phyloP scores from a whole-genome alignment of 805 yeast genomes.

The Metschnikowia corniflorae region DNA sequence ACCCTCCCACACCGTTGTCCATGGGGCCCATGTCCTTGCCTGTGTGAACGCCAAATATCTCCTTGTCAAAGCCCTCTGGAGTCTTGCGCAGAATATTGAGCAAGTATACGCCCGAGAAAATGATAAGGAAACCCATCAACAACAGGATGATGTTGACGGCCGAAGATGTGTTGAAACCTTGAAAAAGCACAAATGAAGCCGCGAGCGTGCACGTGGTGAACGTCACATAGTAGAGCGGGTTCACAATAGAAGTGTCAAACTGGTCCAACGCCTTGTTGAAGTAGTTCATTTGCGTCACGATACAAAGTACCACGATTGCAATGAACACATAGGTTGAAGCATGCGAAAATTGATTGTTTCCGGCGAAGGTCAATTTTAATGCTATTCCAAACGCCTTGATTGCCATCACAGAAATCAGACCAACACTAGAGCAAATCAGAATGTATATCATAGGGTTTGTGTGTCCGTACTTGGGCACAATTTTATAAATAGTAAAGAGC shows the following conservation, averaged over 20 bases:
- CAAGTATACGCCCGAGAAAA: slow-evolving; percentile 82
- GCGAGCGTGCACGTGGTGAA: slow-evolving; percentile 84
- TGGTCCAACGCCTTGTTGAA: slow-evolving; percentile 92
- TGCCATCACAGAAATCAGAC: slow-evolving; percentile 86
- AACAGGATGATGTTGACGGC: slow-evolving; percentile 77
- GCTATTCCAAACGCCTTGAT: slow-evolving; percentile 94
- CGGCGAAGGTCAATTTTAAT: slow-evolving; percentile 74
- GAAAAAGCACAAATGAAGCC: slow-evolving; percentile 82
- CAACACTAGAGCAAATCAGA: slow-evolving; percentile 85
- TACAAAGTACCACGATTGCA: slow-evolving; percentile 73
- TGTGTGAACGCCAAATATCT: slow-evolving; percentile 59
- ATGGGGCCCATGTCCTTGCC: slow-evolving; percentile 57
- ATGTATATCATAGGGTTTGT: slow-evolving; percentile 85
- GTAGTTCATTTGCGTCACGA: slow-evolving; percentile 87
- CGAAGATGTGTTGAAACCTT: slow-evolving; percentile 82
- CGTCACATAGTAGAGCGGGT: slow-evolving; percentile 86
- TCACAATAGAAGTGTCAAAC: slow-evolving; percentile 88
- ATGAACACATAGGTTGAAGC: slow-evolving; percentile 80
- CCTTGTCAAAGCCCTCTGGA: slow-evolving; percentile 47
- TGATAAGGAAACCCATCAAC: slow-evolving; percentile 79
- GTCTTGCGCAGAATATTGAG: slow-evolving; percentile 72
- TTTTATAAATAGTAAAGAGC: slow-evolving; percentile 72
- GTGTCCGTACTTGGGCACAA: slow-evolving; percentile 77
- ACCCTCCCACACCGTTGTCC: slow-evolving; percentile 79
- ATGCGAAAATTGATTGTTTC: slow-evolving; percentile 85